Base-by-base conservation (phyloP, 495 filamentous ascomycete genomes). In the Aspergillus steynii region DNA sequence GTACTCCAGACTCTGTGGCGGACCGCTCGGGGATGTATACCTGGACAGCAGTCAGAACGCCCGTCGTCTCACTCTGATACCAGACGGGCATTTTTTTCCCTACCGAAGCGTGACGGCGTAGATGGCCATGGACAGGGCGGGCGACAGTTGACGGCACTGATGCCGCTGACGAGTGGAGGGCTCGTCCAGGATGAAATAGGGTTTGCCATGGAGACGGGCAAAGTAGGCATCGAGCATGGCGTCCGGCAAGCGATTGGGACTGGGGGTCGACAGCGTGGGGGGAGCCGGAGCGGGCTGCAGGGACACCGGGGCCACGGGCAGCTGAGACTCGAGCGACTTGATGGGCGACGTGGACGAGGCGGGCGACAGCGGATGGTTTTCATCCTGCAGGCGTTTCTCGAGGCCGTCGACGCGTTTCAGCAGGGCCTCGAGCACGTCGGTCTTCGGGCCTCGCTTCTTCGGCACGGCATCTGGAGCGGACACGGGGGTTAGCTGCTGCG, bases 391-490 rank as follows among this genome's bases (percentile, higher is more conserved):
- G 53, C 86, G 84, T 63, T 88, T 91, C 66, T 96, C 91, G 53
- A 96, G 77, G 0, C 90, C 90, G 70, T 94, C 91, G 9, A 96
- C 90, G 29, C 91, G 80, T 69, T 92, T 96, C 58, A 93, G 65
- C 26, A 96, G 76, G 5, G 91, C 91, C 69, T 96, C 91, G 27
- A 96, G 79, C 3, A 94, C 90, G 68, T 96, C 91, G 25, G 90
- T 94, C 71, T 96, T 96, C 1, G 91, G 91, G 3, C 91, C 91
- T 60, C 91, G 79, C 69, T 96, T 96, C 78, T 94, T 94, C 3
- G 91, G 91, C 20, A 93, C 84, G 27, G 91, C 91, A 77, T 96
- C 90, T 95, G 65, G n/a, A 50, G 9, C 9, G 52, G 42, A 8
- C 1, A 7, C 25, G 26, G 8, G 25, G 34, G 25, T n/a, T 1